These are phyloP conservation scores for Macrolepiota dolichaula DNA, from an alignment of 768 basidiomycete species.

Conservation along the genomic window DNA sequence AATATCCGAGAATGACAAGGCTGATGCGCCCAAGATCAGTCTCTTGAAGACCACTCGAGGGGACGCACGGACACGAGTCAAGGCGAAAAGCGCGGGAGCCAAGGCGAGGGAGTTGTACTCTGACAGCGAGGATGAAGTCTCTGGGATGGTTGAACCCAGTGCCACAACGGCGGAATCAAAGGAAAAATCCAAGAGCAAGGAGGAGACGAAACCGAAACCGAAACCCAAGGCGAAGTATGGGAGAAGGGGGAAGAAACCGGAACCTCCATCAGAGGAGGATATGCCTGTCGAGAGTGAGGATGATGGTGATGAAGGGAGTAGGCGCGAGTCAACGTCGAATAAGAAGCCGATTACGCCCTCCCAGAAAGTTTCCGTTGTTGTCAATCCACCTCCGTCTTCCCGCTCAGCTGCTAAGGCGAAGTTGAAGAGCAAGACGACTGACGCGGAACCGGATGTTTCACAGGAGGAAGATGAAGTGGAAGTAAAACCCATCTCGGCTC, in stretches of 20 bases:
- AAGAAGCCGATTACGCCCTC: neutral
- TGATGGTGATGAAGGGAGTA: neutral
- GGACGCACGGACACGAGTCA: conserved; percentile 25
- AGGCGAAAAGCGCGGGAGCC: conserved; percentile 16
- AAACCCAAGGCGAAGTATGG: conserved; percentile 10
- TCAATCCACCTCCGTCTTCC: neutral
- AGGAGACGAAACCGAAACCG: neutral
- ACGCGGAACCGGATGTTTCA: neutral
- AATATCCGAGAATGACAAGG: neutral
- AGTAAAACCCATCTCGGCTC: neutral
- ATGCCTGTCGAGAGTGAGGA: neutral
- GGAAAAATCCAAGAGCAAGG: conserved; percentile 9
- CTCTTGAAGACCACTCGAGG: conserved; percentile 18
- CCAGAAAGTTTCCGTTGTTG: conserved; percentile 1
- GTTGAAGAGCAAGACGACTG: neutral
- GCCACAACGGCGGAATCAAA: conserved; percentile 4
- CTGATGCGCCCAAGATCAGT: conserved; percentile 9
- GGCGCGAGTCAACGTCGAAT: neutral
- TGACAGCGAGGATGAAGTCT: conserved; percentile 17
- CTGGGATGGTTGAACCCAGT: neutral
- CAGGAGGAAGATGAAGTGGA: neutral
- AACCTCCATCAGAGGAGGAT: conserved; percentile 1
- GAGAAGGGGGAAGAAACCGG: conserved; percentile 1
- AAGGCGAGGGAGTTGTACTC: conserved; percentile 13
- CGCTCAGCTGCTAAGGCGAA: neutral